Percentiles rank a stretch among this genome's conserved stretches.
phyloP scores from a whole-genome alignment of 2,329 filamentous ascomycete genomes.

The Paramyrothecium sp. region DNA sequence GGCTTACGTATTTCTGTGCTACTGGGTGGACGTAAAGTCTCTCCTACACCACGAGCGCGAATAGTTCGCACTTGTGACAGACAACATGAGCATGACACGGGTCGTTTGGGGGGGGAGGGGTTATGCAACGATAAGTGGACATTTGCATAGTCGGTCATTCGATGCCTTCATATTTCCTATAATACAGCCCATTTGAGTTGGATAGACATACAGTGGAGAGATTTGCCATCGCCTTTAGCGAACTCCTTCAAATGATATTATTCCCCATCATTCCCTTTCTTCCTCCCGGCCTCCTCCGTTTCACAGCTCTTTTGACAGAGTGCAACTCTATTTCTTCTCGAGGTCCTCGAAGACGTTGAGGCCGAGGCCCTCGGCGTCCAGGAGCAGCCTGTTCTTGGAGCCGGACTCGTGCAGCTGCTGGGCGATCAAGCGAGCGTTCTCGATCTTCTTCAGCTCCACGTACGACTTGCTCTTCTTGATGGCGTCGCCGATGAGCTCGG shows the following conservation, averaged over 20 bases:
- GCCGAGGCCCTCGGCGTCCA: constrained; percentile 87
- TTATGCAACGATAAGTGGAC: too few relatives aligned
- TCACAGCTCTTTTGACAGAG: not conserved
- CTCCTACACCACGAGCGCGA: too few relatives aligned
- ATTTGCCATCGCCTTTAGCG: constrained; percentile 20
- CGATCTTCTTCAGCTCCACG: constrained; percentile 95
- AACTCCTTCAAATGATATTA: constrained; percentile 5
- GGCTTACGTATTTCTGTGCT: too few relatives aligned
- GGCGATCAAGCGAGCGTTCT: constrained; percentile 92
- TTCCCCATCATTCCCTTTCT: not conserved
- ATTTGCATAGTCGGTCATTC: not conserved
- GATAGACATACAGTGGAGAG: constrained; percentile 48
- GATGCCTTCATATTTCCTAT: not conserved
- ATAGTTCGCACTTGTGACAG: too few relatives aligned
- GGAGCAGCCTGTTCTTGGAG: constrained; percentile 88
- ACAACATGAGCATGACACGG: too few relatives aligned
- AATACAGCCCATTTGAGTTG: not conserved
- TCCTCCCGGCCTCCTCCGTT: too few relatives aligned
- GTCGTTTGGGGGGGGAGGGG: too few relatives aligned
- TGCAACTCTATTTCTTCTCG: constrained; percentile 40
- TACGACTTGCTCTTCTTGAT: constrained; percentile 99
- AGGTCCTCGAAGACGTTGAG: constrained; percentile 72
- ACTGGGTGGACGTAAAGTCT: too few relatives aligned
- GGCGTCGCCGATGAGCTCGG: constrained; percentile 95
- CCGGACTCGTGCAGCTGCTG: constrained; percentile 79